Percentiles rank a stretch among this genome's conserved stretches.
These are phyloP conservation scores for Ceratocystis smalleyi DNA, from an alignment of 2,329 filamentous ascomycete species.

Conservation along the genomic window DNA sequence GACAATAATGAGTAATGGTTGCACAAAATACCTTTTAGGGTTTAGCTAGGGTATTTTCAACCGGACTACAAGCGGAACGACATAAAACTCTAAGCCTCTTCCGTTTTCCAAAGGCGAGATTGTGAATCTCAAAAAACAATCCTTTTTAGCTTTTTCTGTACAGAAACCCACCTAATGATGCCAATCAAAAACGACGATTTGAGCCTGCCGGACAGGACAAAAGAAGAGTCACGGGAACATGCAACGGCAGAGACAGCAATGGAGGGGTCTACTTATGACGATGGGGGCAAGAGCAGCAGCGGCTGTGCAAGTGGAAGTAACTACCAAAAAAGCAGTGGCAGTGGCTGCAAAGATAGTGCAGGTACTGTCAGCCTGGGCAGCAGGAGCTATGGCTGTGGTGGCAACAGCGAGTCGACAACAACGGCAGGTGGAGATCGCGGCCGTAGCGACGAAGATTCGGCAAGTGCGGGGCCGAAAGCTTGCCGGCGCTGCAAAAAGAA, in stretches of 20 bases:
- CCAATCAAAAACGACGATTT: background rate
- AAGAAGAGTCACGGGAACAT: background rate
- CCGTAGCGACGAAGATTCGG: background rate
- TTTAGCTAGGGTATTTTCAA: background rate
- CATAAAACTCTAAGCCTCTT: background rate
- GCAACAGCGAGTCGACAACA: background rate
- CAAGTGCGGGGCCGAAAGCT: slow-evolving; percentile 10
- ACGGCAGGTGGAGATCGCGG: background rate
- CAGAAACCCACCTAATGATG: background rate
- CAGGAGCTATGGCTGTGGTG: background rate
- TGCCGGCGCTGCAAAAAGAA: slow-evolving; percentile 15
- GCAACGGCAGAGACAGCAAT: background rate
- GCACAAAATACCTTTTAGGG: background rate
- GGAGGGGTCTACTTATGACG: background rate
- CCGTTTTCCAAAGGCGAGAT: background rate
- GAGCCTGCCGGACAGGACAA: slow-evolving; percentile 3
- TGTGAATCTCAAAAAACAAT: background rate
- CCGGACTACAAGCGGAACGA: background rate
- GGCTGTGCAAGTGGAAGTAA: background rate
- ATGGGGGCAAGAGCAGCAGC: background rate
- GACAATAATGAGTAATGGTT: background rate
- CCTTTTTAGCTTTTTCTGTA: background rate
- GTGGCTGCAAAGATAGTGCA: background rate
- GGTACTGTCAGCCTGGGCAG: background rate
- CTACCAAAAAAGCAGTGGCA: background rate